Evolutionary conservation across 2,329 filamentous ascomycete genomes (phyloP).

Genomic region (Chaetomium sp.): DNA sequence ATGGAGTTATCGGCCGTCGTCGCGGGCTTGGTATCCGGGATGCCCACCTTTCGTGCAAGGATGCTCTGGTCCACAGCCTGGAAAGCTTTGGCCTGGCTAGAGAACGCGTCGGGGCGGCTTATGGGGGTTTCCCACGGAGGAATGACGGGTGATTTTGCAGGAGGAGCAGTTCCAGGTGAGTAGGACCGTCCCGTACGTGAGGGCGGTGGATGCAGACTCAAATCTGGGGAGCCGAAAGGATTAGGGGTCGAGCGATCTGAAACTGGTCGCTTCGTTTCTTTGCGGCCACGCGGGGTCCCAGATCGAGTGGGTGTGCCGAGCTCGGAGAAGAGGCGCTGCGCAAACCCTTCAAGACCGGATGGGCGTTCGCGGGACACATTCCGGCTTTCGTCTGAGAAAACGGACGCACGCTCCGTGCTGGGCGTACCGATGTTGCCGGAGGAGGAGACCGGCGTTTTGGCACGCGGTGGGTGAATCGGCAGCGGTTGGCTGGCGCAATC

Average conservation of each 20-base stretch:
- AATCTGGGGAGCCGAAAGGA: constrained; percentile 29
- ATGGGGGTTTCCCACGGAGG: neutral
- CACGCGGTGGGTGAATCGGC: constrained; percentile 24
- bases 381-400: constrained; percentile 37
- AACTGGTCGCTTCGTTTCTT: constrained; percentile 35
- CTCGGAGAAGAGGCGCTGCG: constrained; percentile 57
- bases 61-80: constrained; percentile 59
- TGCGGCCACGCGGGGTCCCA: constrained; percentile 44
- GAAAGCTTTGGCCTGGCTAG: constrained; percentile 53
- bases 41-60: constrained; percentile 46
- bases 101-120: constrained; percentile 21
- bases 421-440: constrained; percentile 20
- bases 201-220: constrained; percentile 28
- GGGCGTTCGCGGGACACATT: constrained; percentile 47
- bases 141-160: constrained; percentile 24
- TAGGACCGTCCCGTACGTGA: constrained; percentile 30
- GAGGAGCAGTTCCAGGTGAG: constrained; percentile 32
- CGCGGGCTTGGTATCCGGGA: constrained; percentile 33
- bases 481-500: constrained; percentile 37
- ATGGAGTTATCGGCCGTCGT: constrained; percentile 25
- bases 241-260: constrained; percentile 22
- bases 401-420: constrained; percentile 35
- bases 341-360: constrained; percentile 53
- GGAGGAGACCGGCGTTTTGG: constrained; percentile 13
- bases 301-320: constrained; percentile 48